Evolutionary conservation across 2,329 filamentous ascomycete genomes (phyloP), one percentile per base, ranked within the genome.

Genomic region (Talaromyces sp.): DNA sequence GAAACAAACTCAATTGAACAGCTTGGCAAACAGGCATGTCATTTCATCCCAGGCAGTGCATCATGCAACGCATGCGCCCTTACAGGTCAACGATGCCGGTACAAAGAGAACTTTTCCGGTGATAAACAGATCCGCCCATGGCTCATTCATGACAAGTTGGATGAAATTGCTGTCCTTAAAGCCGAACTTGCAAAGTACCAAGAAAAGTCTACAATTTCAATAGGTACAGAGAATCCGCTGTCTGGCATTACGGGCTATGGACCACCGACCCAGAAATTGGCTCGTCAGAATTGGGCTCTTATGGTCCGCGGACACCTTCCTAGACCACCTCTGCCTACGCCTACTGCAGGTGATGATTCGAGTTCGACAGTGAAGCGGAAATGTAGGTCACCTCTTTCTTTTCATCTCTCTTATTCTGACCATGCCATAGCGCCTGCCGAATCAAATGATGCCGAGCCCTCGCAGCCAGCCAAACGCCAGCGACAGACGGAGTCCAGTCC

Each of bases 241-340:
- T 63, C 65, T 39, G 65, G 65, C 5, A 66, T 66, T 31, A 66
- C 65, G 11, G 65, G 65, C n/a, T 66, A 66, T 35, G 65, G 65
- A 50, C 65, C 65, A 24, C 56, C 54, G 5, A 27, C 65, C 10
- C 22, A 47, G n/a, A 41, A 24, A 35, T 6, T 19, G 24, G 59
- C 64, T 10, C 16, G 14, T 11, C 64, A 65, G 60, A 65, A 65
- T 54, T 65, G 56, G 52, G 60, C 31, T 24, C 35, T 56, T 6
- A 33, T 64, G 52, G 35, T 31, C 13, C 31, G 47, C 24, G 64
- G 41, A 19, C 35, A 57, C 16, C 3, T 7, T 22, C 61, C 61
- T 56, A 43, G 27, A 10, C 35, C 24, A 33, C 60, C 39, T 11
- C 39, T 22, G 24, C 11, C 27, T 19, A 22, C 19, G n/a, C 4